phyloP scores from a whole-genome alignment of 495 filamentous ascomycete genomes.

The Podospora pseudocomata region DNA sequence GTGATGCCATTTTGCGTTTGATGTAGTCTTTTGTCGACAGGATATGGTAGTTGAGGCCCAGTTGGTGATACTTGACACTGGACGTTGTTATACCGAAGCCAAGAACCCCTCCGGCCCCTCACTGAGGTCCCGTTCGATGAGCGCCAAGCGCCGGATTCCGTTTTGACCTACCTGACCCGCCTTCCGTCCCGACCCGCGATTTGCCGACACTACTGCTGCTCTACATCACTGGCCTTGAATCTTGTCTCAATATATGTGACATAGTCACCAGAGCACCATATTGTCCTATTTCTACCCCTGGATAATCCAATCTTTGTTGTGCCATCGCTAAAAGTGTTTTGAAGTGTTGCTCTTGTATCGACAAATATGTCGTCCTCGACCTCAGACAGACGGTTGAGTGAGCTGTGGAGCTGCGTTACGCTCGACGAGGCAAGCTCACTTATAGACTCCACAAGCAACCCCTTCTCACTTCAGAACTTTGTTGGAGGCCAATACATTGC shows the following conservation, averaged over 20 bases:
- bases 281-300: background rate
- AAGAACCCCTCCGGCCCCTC: background rate
- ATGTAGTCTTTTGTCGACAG: background rate
- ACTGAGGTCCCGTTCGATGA: background rate
- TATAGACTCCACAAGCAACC: slow-evolving; percentile 4
- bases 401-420: slow-evolving; percentile 18
- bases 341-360: background rate
- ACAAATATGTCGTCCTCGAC: background rate
- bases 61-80: background rate
- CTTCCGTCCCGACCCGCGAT: slow-evolving; percentile 24
- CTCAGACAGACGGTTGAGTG: background rate
- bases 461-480: slow-evolving; percentile 17
- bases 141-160: background rate
- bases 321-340: background rate
- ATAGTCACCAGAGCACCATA: background rate
- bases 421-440: slow-evolving; percentile 18
- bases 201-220: slow-evolving; percentile 15
- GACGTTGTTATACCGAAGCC: background rate
- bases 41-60: background rate
- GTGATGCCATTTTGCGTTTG: slow-evolving; percentile 5
- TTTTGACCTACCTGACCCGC: slow-evolving; percentile 14
- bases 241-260: background rate
- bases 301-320: background rate
- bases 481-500: slow-evolving; percentile 13
- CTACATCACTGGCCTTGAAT: background rate